These are phyloP conservation scores for Petunia secreta DNA, from an alignment of 257 asterid genomes.

Conservation along the genomic window DNA sequence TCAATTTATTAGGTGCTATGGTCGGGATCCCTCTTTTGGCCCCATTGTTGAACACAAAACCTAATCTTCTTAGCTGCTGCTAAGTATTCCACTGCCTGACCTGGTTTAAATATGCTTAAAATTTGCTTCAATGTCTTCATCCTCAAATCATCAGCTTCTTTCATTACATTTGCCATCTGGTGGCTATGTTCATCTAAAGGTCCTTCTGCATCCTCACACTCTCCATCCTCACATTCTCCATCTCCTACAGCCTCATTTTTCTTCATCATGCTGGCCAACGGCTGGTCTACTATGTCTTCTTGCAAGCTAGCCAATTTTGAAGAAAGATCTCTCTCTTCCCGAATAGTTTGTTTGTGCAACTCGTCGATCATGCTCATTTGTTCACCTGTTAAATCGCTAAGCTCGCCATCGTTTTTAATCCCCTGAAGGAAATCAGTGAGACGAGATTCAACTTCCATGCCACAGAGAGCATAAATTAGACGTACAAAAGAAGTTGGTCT, in stretches of 20 bases:
- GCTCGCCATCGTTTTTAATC: constrained; percentile 1
- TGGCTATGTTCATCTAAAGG: constrained; percentile 44
- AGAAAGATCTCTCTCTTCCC: constrained; percentile 43
- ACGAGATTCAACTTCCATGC: constrained; percentile 41
- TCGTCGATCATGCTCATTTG: constrained; percentile 44
- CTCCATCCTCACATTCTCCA: neutral
- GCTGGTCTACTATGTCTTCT: constrained; percentile 46
- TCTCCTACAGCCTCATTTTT: neutral
- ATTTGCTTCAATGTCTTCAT: constrained; percentile 44
- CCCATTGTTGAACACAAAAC: constrained; percentile 55
- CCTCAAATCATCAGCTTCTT: constrained; percentile 56
- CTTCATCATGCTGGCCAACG: constrained; percentile 32
- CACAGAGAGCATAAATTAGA: constrained; percentile 49
- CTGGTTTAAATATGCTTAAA: constrained; percentile 45
- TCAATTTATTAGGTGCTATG: neutral
- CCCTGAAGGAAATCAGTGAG: constrained; percentile 46
- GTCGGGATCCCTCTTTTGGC: constrained; percentile 39
- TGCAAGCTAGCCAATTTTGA: constrained; percentile 45
- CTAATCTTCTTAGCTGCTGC: constrained; percentile 51
- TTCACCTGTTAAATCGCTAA: constrained; percentile 39
- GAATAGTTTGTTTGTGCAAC: constrained; percentile 42
- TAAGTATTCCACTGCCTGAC: constrained; percentile 58
- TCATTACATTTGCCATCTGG: constrained; percentile 39
- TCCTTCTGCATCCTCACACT: constrained; percentile 26
- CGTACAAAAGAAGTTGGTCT: constrained; percentile 56